These are phyloP conservation scores for Neofusicoccum umdonicola DNA, from an alignment of 2,329 filamentous ascomycete genomes.

Conservation along the genomic window DNA sequence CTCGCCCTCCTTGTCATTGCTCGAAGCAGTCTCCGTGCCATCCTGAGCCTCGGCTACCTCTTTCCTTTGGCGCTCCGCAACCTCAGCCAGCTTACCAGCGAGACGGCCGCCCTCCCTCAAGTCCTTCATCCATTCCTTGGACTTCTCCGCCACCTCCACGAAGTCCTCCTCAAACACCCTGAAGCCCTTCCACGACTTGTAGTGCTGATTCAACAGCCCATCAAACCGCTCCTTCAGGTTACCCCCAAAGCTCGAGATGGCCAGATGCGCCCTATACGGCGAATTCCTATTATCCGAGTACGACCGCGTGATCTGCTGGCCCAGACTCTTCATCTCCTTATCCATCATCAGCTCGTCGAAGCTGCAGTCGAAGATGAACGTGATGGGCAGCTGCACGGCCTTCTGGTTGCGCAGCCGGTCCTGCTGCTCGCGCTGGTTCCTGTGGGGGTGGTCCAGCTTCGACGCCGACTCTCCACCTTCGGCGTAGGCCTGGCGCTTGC, in stretches of 20 bases:
- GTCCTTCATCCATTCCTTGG: slow-evolving; percentile 66
- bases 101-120: slow-evolving; percentile 56
- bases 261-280: slow-evolving; percentile 67
- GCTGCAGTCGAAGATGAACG: slow-evolving; percentile 84
- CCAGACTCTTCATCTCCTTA: slow-evolving; percentile 79
- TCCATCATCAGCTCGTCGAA: slow-evolving; percentile 90
- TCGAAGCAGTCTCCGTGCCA: background rate
- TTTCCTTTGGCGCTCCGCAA: background rate
- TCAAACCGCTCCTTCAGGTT: slow-evolving; percentile 76
- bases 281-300: slow-evolving; percentile 84
- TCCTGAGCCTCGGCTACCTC: slow-evolving; percentile 20
- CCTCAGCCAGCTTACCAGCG: slow-evolving; percentile 55
- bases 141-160: slow-evolving; percentile 62
- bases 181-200: slow-evolving; percentile 77
- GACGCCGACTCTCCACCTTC: slow-evolving; percentile 20
- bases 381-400: slow-evolving; percentile 66
- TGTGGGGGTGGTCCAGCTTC: slow-evolving; percentile 23
- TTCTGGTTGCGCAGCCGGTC: slow-evolving; percentile 26
- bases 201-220: slow-evolving; percentile 66
- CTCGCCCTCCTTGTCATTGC: slow-evolving; percentile 46
- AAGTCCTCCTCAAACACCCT: slow-evolving; percentile 74
- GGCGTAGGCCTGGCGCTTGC: slow-evolving; percentile 43
- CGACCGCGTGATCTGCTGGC: slow-evolving; percentile 77
- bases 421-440: slow-evolving; percentile 22
- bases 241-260: slow-evolving; percentile 75